Evolutionary conservation across 441 rosid species (phyloP), one percentile per base, ranked within the genome.

Genomic region (Croton laevigatus): DNA sequence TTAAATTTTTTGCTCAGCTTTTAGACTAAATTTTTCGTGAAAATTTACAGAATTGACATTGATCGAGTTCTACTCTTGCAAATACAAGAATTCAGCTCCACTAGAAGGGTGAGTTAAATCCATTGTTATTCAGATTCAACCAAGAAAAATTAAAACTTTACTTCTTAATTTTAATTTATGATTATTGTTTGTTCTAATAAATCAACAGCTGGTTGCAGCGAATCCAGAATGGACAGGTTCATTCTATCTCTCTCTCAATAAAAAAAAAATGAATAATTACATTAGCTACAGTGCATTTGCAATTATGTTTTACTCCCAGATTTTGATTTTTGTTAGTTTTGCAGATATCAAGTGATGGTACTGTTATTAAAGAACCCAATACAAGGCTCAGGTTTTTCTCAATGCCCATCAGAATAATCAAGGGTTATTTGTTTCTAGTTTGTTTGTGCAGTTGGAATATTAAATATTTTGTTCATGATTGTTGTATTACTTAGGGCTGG

Each of bases 181-280:
- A 58, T 68, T 76, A 62, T 61, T 19, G 13, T 65, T 45, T 2
- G 27, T 55, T 45, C 75, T 77, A 64, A 71, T 46, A 27, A 38
- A 74, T 75, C 42, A 73, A 44, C 87, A 91, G 96, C 77, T 94
- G 98, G 98, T 75, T 88, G 87, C 97, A 87, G 87, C 78, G 98
- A 71, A 91, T 94, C 34, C 87, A 81, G 52, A 91, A 83, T 77
- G 97, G 91, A 74, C 97, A 94, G 96, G 98, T 89, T 76, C 59
- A 59, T 72, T 69, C 14, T 44, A 45, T 16, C 53, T 13, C 19
- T 34, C 59, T 4, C 7, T 40, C 23, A 14, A 13, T 6, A 14
- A 27, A 46, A 3, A 6, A 54, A 16, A 4, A 12, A 6, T 32
- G 55, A 19, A 40, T 67, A 46, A 20, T 52, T 37, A 20, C 27